These are phyloP conservation scores for Corymbia calophylla DNA, from an alignment of 441 rosid species.

Conservation along the genomic window DNA sequence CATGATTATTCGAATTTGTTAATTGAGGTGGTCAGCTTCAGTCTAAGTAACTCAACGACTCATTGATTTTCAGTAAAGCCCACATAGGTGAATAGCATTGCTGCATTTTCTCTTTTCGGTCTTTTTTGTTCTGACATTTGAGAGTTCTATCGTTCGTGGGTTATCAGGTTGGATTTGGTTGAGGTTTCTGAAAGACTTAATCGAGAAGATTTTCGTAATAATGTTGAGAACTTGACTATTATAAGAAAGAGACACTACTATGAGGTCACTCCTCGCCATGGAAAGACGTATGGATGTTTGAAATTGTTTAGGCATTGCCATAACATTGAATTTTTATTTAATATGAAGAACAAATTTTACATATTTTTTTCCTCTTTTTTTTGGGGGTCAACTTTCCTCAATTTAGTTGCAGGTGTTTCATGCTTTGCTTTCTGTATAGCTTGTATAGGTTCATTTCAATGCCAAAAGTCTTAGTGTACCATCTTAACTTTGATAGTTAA, in stretches of 20 bases:
- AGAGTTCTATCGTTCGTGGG: background rate
- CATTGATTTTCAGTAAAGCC: background rate
- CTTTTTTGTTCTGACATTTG: rapidly evolving
- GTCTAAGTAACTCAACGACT: background rate
- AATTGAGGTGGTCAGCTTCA: background rate
- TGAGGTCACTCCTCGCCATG: background rate
- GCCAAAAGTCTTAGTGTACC: background rate
- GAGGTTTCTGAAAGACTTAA: background rate
- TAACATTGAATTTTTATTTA: background rate
- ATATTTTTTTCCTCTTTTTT: background rate
- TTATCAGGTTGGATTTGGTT: background rate
- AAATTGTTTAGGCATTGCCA: background rate
- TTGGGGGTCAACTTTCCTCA: background rate
- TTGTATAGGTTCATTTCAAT: background rate
- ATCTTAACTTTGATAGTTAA: background rate
- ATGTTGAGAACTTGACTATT: background rate
- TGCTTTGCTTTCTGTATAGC: background rate
- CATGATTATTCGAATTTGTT: background rate
- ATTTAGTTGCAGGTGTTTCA: background rate
- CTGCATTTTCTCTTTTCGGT: background rate
- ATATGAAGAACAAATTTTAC: background rate
- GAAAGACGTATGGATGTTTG: background rate
- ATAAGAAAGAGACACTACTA: background rate
- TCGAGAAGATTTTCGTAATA: background rate
- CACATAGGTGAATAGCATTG: background rate